Evolutionary conservation across 768 basidiomycete species (phyloP).

Genomic region (Russula earlei): DNA sequence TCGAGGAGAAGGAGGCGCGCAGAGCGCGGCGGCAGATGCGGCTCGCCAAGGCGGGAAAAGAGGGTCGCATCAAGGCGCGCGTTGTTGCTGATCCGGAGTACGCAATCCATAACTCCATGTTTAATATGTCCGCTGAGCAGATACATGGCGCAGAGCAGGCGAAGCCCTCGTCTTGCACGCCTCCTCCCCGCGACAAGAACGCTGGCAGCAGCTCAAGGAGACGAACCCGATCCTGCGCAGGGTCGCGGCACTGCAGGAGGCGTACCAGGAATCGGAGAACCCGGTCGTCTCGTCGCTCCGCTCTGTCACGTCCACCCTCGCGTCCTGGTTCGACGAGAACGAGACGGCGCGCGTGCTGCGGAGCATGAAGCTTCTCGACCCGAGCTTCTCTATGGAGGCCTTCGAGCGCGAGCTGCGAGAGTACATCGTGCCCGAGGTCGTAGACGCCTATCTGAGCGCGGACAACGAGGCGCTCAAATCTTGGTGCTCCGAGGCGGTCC

Average conservation of each 20-base stretch:
- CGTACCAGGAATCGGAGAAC: conserved; percentile 90
- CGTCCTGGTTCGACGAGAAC: conserved; percentile 92
- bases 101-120: conserved; percentile 26
- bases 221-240: conserved; percentile 67
- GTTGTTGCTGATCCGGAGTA: conserved; percentile 75
- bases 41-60: conserved; percentile 76
- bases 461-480: conserved; percentile 76
- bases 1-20: conserved; percentile 89
- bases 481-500: conserved; percentile 95
- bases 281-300: conserved; percentile 75
- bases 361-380: conserved; percentile 79
- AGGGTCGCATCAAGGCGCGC: conserved; percentile 46
- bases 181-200: conserved; percentile 67
- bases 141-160: conserved; percentile 58
- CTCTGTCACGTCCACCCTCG: conserved; percentile 74
- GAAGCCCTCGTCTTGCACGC: conserved; percentile 77
- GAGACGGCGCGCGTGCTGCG: conserved; percentile 92
- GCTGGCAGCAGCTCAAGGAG: conserved; percentile 72
- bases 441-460: conserved; percentile 90
- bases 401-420: conserved; percentile 89
- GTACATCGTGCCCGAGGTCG: conserved; percentile 96
- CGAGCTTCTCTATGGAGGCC: conserved; percentile 75
- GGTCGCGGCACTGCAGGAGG: conserved; percentile 48
- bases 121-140: background rate
- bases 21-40: conserved; percentile 70